Base-by-base conservation (phyloP, 352 stramenopile genomes). In the Phytophthora syringae region DNA sequence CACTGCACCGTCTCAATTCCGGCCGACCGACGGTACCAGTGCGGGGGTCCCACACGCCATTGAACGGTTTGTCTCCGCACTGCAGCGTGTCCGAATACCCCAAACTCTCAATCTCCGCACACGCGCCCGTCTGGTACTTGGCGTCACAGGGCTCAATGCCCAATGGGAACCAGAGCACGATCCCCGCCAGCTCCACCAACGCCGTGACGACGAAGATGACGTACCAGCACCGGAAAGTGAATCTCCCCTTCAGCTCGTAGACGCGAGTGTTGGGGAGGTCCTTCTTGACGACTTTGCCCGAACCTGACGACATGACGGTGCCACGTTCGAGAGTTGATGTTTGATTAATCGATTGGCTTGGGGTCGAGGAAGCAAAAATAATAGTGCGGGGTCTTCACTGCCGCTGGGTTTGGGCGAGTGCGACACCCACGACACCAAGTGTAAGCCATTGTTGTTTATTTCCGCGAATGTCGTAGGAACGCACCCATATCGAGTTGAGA, bases 241-340 rank as follows among this genome's bases (percentile, higher is more conserved):
- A 81, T 12, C 79, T 78, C 5, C 84, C 84, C 45, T 92, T 92
- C 84, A 92, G 90, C 43, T 82, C 72, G 68, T 92, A 92, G 43
- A 84, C 74, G n/a, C 84, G 84, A 15, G 90, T 81, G 61, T 92
- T 92, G 42, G 84, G 81, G 15, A 92, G 67, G 37, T 92, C 78
- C n/a, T 82, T 68, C 71, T 90, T 89, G 39, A 92, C 77, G n/a
- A 92, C 82, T 57, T 90, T 92, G 13, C 84, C 84, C 3, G 71
- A 84, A 0, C 82, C 84, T 1, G 75, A 64, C 7, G 79, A 88
- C 81, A 92, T 90, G 70, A 92, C 76, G 21, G 82, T 90, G 52
- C n/a, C n/a, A n/a, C n/a, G n/a, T n/a, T n/a, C n/a, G n/a, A n/a
- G n/a, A n/a, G n/a, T n/a, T n/a, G n/a, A n/a, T n/a, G n/a, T n/a